Evolutionary conservation across 805 yeast genomes (phyloP).

Genomic region (Komagataella populi): DNA sequence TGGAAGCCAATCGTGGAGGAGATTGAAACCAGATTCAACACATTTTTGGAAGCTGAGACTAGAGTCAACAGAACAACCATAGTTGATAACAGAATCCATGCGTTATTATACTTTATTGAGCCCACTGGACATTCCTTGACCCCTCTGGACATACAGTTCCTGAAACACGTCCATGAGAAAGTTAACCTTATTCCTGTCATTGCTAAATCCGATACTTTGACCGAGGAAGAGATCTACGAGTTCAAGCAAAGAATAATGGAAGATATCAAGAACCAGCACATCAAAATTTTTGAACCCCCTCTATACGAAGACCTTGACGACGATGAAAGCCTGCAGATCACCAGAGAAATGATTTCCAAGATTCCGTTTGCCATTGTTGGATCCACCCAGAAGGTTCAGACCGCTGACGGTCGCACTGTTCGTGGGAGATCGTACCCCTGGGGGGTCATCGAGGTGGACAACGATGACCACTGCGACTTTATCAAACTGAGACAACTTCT

Average conservation of each 20-base stretch:
- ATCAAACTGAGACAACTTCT: conserved; percentile 77
- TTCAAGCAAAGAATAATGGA: conserved; percentile 70
- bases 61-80: conserved; percentile 59
- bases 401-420: conserved; percentile 62
- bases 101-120: conserved; percentile 85
- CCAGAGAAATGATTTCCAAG: conserved; percentile 50
- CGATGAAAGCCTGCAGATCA: conserved; percentile 60
- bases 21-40: conserved; percentile 74
- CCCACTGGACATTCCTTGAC: conserved; percentile 93
- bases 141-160: conserved; percentile 78
- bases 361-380: conserved; percentile 95
- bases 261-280: conserved; percentile 64
- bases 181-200: conserved; percentile 91
- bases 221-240: conserved; percentile 67
- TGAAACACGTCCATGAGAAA: conserved; percentile 78
- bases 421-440: conserved; percentile 94
- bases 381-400: conserved; percentile 59
- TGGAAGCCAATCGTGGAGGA: conserved; percentile 92
- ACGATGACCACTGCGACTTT: conserved; percentile 88
- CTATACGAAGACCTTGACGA: conserved; percentile 70
- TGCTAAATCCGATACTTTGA: conserved; percentile 87
- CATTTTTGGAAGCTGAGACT: conserved; percentile 81
- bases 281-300: conserved; percentile 67
- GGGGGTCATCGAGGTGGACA: conserved; percentile 94
- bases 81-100: conserved; percentile 81